Base-by-base conservation (phyloP, 106 monocot genomes). In the Phalaenopsis aphrodite region DNA sequence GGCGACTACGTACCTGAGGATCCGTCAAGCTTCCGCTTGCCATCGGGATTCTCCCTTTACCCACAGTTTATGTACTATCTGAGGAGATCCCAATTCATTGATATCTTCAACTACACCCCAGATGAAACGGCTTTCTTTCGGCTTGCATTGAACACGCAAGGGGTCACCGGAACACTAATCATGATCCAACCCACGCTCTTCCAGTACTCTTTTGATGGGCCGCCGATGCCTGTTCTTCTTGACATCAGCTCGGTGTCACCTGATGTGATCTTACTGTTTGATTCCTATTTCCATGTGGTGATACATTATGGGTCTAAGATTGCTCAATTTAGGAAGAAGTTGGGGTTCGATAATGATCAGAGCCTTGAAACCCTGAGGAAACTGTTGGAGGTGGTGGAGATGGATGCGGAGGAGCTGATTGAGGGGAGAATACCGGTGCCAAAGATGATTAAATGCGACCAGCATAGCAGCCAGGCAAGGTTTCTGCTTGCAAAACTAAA, bases 161-260 rank as follows among this genome's bases (percentile, higher is more conserved):
- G 92, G 36, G 98, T 98, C 8, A 86, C 86, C 36, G 90, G 90
- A 4, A 91, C 94, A 2, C 85, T 94, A 9, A 86, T 94, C 78
- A 98, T 98, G 98, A 93, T 98, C 81, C 98, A 98, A 75, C 98
- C 98, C 0, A 92, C 98, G 14, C 88, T 98, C 61, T 90, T 94
- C 72, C 92, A 87, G 85, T 98, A 98, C 86, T 94, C 92, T 3
- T 92, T 94, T 56, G 92, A 94, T 55, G 98, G 98, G 36, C 98
- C 98, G 4, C 92, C 98, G 5, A 74, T 93, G 47, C 98, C 98
- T 0, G 94, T 91, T 21, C 84, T 98, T 9, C 92, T 98, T 17
- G 98, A 98, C 55, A 85, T 94, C 46, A 91, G 88, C 76, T 98
- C 98, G 3, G 84, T 98, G 42, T 85, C 85, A 11, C 84, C 98